Conservation (phyloP, 1,284 basidiomycete genomes). For the Tremellales sp. region DNA sequence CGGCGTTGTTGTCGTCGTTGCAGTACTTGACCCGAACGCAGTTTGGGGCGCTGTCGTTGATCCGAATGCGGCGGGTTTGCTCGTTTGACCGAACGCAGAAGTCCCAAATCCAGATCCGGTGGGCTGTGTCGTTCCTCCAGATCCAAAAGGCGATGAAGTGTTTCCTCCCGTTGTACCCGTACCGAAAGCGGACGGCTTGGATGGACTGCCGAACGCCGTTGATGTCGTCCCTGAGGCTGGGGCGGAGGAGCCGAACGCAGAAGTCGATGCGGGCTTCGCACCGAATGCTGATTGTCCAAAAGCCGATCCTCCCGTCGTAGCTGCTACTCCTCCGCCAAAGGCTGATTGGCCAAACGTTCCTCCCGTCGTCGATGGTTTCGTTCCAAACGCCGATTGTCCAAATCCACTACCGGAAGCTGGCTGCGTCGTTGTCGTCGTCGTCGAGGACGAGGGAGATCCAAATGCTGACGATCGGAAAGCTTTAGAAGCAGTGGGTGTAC, state of each 20-base stretch:
- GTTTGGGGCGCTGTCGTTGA: constrained; percentile 51
- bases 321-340: constrained; percentile 13
- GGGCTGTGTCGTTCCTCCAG: constrained; percentile 3
- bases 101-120: constrained; percentile 29
- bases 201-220: constrained; percentile 15
- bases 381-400: constrained; percentile 14
- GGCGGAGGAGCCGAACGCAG: constrained; percentile 18
- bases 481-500: constrained; percentile 52
- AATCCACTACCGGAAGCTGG: constrained; percentile 39
- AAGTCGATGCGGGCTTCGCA: constrained; percentile 4
- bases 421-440: neutral
- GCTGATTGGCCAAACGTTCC: constrained; percentile 25
- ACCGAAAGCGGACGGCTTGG: constrained; percentile 38
- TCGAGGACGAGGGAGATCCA: neutral
- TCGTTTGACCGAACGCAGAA: constrained; percentile 15
- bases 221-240: constrained; percentile 13
- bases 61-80: constrained; percentile 24
- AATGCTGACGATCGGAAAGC: constrained; percentile 54
- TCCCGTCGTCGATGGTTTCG: constrained; percentile 3
- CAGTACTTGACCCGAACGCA: constrained; percentile 56
- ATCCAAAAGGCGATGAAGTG: constrained; percentile 20
- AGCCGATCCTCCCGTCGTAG: constrained; percentile 20
- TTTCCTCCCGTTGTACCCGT: constrained; percentile 9
- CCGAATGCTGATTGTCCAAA: constrained; percentile 39
- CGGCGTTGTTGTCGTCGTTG: constrained; percentile 3